Conservation (phyloP, 1,284 basidiomycete genomes). For the Cryptococcus sp. region DNA sequence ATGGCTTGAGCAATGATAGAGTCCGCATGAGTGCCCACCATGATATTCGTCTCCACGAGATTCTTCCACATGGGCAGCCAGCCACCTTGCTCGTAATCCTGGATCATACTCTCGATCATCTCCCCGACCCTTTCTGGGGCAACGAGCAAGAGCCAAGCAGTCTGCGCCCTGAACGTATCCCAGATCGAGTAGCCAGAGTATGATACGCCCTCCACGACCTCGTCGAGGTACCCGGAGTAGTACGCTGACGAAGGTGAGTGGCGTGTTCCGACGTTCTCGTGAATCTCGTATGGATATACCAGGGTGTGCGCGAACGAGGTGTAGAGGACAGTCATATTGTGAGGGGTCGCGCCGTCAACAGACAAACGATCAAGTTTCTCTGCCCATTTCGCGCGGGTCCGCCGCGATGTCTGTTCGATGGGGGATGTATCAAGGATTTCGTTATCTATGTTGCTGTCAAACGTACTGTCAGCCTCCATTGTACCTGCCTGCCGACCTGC, state of each 20-base stretch:
- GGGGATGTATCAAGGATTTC: slow-evolving; percentile 54
- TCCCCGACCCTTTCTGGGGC: slow-evolving; percentile 71
- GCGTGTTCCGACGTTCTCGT: slow-evolving; percentile 57
- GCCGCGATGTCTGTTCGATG: slow-evolving; percentile 65
- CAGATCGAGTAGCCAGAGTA: slow-evolving; percentile 84
- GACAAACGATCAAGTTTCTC: slow-evolving; percentile 69
- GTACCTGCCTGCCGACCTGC: neutral
- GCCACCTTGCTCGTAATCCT: slow-evolving; percentile 73
- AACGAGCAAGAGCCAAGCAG: slow-evolving; percentile 75
- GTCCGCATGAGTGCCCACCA: slow-evolving; percentile 77
- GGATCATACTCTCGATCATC: slow-evolving; percentile 77
- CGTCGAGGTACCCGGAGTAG: slow-evolving; percentile 61
- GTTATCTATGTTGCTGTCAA: slow-evolving; percentile 61
- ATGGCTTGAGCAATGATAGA: slow-evolving; percentile 77
- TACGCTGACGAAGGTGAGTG: slow-evolving; percentile 58
- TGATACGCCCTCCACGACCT: slow-evolving; percentile 64
- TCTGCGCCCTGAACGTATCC: slow-evolving; percentile 79
- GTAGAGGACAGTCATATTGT: slow-evolving; percentile 39
- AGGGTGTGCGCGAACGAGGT: slow-evolving; percentile 38
- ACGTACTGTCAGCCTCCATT: neutral
- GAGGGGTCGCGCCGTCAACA: slow-evolving; percentile 58
- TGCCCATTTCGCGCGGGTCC: slow-evolving; percentile 66
- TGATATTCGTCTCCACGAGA: slow-evolving; percentile 62
- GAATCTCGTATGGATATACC: slow-evolving; percentile 77
- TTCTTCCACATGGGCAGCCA: slow-evolving; percentile 93